Percentiles rank a stretch among this genome's conserved stretches.
Evolutionary conservation across 352 stramenopile species (phyloP).

Genomic region (Phytopythium montanum): DNA sequence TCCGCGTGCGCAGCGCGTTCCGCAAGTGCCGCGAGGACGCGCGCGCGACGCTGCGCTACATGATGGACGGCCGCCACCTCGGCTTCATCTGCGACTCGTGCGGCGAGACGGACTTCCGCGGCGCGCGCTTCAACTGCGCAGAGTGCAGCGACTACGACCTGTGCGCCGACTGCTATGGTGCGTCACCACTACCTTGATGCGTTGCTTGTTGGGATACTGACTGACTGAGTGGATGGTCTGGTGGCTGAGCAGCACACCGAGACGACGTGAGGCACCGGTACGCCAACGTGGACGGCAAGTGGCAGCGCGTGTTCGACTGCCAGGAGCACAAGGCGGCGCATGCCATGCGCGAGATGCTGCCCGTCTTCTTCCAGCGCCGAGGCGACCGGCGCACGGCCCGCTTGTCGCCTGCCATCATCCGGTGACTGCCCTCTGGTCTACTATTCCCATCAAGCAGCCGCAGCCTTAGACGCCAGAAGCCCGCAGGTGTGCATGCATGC

Average conservation of each 20-base stretch:
- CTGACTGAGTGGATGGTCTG: not conserved
- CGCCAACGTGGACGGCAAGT: constrained; percentile 80
- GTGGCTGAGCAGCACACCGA: constrained; percentile 32
- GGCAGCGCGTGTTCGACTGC: constrained; percentile 75
- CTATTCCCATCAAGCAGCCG: too few relatives aligned
- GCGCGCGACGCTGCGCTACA: constrained; percentile 59
- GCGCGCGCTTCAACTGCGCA: constrained; percentile 67
- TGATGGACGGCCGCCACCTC: constrained; percentile 79
- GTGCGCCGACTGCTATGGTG: constrained; percentile 61
- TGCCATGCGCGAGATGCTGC: constrained; percentile 64
- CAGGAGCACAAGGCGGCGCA: constrained; percentile 56
- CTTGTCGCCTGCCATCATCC: not conserved
- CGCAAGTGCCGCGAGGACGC: constrained; percentile 75
- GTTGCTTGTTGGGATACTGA: not conserved
- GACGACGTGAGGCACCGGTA: constrained; percentile 68
- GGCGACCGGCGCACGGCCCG: not conserved
- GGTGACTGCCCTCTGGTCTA: not conserved
- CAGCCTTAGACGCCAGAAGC: not conserved
- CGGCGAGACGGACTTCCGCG: constrained; percentile 75
- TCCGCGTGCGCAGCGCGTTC: constrained; percentile 75
- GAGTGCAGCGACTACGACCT: constrained; percentile 80
- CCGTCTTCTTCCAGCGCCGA: constrained; percentile 47
- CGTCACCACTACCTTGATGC: not conserved
- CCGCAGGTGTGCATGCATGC: not conserved
- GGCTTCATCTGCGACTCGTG: constrained; percentile 84